A percentile compares a stretch with the other conserved stretches of the same genome.
phyloP scores from a whole-genome alignment of 768 basidiomycete genomes.

The Clitopilus passeckerianus region DNA sequence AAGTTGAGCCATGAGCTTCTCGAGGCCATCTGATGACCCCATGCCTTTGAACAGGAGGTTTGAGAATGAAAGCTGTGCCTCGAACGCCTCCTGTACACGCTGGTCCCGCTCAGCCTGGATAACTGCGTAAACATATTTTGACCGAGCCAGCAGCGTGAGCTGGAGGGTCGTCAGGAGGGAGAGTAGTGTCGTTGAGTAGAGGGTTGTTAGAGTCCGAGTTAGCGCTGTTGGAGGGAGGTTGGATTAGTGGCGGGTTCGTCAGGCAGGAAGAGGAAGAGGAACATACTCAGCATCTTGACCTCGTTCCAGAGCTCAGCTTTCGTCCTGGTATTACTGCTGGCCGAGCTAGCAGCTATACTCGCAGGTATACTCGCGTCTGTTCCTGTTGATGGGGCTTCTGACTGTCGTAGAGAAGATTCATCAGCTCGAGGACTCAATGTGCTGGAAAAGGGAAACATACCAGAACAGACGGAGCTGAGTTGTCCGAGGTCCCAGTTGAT shows the following conservation, averaged over 20 bases:
- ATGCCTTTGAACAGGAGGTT: slow-evolving; percentile 26
- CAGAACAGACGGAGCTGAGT: background rate
- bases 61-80: slow-evolving; percentile 32
- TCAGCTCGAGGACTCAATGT: background rate
- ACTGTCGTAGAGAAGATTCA: background rate
- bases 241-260: background rate
- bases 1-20: slow-evolving; percentile 13
- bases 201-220: slow-evolving; percentile 78
- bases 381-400: background rate
- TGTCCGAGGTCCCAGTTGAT: background rate
- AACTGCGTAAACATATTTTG: slow-evolving; percentile 72
- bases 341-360: background rate
- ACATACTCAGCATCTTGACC: slow-evolving; percentile 80
- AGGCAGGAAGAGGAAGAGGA: background rate
- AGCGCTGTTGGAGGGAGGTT: slow-evolving; percentile 48
- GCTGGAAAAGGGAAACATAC: background rate
- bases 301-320: slow-evolving; percentile 90
- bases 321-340: slow-evolving; percentile 35
- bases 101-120: slow-evolving; percentile 59
- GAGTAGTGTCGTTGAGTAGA: slow-evolving; percentile 84
- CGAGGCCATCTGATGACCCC: slow-evolving; percentile 10
- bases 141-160: slow-evolving; percentile 77
- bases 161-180: slow-evolving; percentile 85
- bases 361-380: background rate
- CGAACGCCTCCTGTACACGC: slow-evolving; percentile 36